Base-by-base conservation (phyloP, 257 asterid genomes). In the Fraxinus americana region DNA sequence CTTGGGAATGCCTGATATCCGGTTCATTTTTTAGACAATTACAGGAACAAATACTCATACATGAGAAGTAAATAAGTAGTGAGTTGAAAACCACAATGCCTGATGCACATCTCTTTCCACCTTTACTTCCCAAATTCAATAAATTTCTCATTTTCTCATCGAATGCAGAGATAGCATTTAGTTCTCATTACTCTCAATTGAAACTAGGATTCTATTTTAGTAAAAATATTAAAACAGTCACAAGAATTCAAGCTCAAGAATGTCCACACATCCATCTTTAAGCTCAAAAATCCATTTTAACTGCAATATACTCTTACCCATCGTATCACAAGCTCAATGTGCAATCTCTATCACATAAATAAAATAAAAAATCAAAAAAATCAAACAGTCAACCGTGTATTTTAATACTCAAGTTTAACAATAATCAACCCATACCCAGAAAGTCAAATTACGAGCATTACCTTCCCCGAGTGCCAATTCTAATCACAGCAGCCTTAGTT, bases 381-480 rank as follows among this genome's bases (percentile, higher is more conserved):
- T 48, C n/a, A 13, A 48, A 14, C 25, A 25, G 63, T 34, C 25
- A 12, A 14, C n/a, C 39, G 19, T 21, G 23, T 36, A 36, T 52
- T 79, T 29, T 21, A 17, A 43, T 75, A 71, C 50, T 23, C 77
- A 71, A 50, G 61, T 80, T 57, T 16, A 23, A 72, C 29, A 80
- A 73, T 45, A 54, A 75, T 11, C 9, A 39, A 2, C 17, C 38
- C 38, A 43, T 72, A 78, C 75, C 75, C 59, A 77, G 48, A 81
- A 19, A 54, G 4, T 27, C 35, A 63, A 74, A 57, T 25, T 12
- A 17, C 45, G 63, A 82, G 82, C 67, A 73, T 76, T 83, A 94
- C 99, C 99, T 94, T 72, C 98, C 99, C 77, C 99, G 76, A 19
- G 99, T 92, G 21, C 99, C 99, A 74, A 94, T 92, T 78, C 98